Evolutionary conservation across 164 flowering plant species (phyloP).

Genomic region (Berberis vulgaris): DNA sequence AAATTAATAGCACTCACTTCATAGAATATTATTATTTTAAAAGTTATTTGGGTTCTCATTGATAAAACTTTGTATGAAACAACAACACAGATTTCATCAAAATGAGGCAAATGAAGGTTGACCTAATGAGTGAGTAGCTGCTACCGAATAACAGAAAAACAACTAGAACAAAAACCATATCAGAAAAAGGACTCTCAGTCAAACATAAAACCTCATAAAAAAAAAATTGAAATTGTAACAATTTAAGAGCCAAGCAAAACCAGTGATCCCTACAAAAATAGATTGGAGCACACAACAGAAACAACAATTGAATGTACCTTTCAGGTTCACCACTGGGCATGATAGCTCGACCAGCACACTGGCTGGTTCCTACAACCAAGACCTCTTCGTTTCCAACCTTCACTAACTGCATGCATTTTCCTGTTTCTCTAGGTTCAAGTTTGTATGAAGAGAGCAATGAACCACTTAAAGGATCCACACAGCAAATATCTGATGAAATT

Average conservation of each 20-base stretch:
- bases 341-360: conserved; percentile 77
- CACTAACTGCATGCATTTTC: conserved; percentile 87
- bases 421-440: conserved; percentile 73
- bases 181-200: no score
- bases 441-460: conserved; percentile 52
- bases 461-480: conserved; percentile 85
- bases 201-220: no score
- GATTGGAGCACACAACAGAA: not conserved
- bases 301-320: conserved; percentile 35
- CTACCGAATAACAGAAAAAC: no score
- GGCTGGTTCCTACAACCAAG: conserved; percentile 82
- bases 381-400: conserved; percentile 70
- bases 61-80: no score
- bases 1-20: no score
- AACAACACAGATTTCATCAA: no score
- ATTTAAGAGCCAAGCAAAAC: not conserved
- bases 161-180: no score
- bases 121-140: no score
- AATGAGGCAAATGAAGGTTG: no score
- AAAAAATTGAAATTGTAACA: no score
- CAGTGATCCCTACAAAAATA: not conserved
- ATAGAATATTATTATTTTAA: no score
- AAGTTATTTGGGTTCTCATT: no score
- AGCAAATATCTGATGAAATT: conserved; percentile 78
- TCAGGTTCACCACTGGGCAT: conserved; percentile 99